Conservation (phyloP, 176 grass and related monocot species). For the Bothriochloa decipiens region DNA sequence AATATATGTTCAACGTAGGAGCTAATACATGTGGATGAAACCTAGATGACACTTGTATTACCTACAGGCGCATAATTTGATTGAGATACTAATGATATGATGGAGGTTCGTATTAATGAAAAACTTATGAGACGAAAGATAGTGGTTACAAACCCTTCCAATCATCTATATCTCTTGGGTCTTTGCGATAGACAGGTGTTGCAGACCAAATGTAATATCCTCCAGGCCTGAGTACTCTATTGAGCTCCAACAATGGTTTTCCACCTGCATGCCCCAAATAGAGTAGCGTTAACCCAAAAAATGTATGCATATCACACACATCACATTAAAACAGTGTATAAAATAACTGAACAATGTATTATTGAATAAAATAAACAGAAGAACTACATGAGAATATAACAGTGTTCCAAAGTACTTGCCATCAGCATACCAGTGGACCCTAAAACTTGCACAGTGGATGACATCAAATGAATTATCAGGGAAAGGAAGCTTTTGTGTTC, state of each 20-base stretch:
- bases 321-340: background rate
- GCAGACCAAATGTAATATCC: conserved; percentile 94
- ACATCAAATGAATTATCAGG: conserved; percentile 91
- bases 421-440: conserved; percentile 92
- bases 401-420: conserved; percentile 62
- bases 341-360: background rate
- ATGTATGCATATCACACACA: conserved; percentile 26
- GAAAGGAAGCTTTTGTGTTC: conserved; percentile 87
- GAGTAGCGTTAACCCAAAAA: background rate
- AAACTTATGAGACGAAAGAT: conserved; percentile 25
- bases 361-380: conserved; percentile 1
- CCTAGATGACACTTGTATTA: conserved; percentile 1
- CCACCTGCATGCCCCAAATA: conserved; percentile 60
- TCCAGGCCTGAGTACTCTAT: conserved; percentile 93
- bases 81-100: conserved; percentile 1
- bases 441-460: conserved; percentile 87
- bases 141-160: conserved; percentile 69
- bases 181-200: conserved; percentile 84
- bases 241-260: conserved; percentile 83
- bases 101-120: conserved; percentile 9
- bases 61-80: conserved; percentile 26
- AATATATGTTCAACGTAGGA: background rate
- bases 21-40: conserved; percentile 16
- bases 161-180: conserved; percentile 63
- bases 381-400: conserved; percentile 36